Evolutionary conservation across 768 basidiomycete species (phyloP).

Genomic region (Boletellus sp.): DNA sequence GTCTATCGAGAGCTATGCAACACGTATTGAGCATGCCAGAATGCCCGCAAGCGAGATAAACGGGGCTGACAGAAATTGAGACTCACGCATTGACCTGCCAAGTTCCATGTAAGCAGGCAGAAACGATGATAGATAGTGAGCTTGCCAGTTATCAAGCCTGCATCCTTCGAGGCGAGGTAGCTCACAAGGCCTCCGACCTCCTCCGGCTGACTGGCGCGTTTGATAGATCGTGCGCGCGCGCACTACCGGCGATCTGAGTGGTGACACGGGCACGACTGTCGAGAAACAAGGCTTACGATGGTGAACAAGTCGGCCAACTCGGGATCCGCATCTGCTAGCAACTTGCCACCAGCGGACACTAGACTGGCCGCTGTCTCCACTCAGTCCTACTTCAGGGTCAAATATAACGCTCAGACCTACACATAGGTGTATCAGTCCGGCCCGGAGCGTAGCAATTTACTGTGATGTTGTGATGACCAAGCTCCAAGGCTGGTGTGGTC

Average conservation of each 20-base stretch:
- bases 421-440: constrained; percentile 24
- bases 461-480: constrained; percentile 31
- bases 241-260: background rate
- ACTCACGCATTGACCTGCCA: constrained; percentile 17
- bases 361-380: background rate
- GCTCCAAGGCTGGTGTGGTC: constrained; percentile 19
- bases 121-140: background rate
- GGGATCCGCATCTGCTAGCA: background rate
- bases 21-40: no score
- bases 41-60: background rate
- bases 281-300: no score
- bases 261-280: no score
- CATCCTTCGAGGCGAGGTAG: constrained; percentile 31
- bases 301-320: background rate
- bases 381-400: background rate
- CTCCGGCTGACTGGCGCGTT: constrained; percentile 27
- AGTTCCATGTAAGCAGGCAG: background rate
- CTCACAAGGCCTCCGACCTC: constrained; percentile 33
- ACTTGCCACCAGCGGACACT: no score
- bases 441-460: constrained; percentile 40
- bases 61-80: background rate
- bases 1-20: constrained; percentile 4
- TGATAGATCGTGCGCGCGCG: constrained; percentile 3
- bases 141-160: constrained; percentile 35
- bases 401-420: constrained; percentile 14